Conservation (phyloP, 2,329 filamentous ascomycete species). For the Fusarium acutatum region DNA sequence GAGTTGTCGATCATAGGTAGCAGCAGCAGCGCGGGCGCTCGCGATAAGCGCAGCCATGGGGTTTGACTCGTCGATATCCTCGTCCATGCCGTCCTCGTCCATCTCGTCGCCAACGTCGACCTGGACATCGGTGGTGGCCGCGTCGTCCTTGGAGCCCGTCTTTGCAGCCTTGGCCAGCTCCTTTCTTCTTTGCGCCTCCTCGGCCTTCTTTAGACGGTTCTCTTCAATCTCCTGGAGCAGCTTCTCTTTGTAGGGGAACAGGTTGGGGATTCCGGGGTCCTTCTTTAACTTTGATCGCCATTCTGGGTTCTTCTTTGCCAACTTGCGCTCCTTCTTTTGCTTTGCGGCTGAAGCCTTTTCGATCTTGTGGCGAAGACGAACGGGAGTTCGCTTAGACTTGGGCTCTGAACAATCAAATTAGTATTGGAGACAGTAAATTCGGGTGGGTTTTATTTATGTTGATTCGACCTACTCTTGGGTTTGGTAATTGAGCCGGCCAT, state of each 20-base stretch:
- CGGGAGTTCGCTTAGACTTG: conserved; percentile 90
- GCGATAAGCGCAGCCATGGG: conserved; percentile 93
- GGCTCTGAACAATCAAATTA: conserved; percentile 69
- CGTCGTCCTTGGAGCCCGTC: conserved; percentile 59
- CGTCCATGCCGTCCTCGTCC: conserved; percentile 61
- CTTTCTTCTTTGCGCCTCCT: conserved; percentile 75
- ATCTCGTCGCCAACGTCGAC: conserved; percentile 60
- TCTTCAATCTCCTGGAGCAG: conserved; percentile 95
- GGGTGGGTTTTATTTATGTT: background rate
- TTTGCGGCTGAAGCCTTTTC: conserved; percentile 91
- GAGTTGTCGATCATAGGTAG: conserved; percentile 74
- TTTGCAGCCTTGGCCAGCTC: conserved; percentile 76
- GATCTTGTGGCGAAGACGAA: conserved; percentile 94
- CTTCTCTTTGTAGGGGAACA: conserved; percentile 98
- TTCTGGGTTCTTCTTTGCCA: conserved; percentile 95
- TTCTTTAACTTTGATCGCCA: conserved; percentile 97
- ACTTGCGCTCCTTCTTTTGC: conserved; percentile 88
- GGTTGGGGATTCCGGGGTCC: conserved; percentile 95
- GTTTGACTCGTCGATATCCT: conserved; percentile 74
- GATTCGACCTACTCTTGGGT: conserved; percentile 57
- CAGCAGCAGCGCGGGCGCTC: conserved; percentile 80
- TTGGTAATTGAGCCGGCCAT: conserved; percentile 66
- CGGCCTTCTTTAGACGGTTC: conserved; percentile 79
- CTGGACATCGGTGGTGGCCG: conserved; percentile 56
- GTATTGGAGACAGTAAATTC: background rate